Conservation (phyloP, 2,329 filamentous ascomycete genomes). For the Aureobasidium mangrovei region DNA sequence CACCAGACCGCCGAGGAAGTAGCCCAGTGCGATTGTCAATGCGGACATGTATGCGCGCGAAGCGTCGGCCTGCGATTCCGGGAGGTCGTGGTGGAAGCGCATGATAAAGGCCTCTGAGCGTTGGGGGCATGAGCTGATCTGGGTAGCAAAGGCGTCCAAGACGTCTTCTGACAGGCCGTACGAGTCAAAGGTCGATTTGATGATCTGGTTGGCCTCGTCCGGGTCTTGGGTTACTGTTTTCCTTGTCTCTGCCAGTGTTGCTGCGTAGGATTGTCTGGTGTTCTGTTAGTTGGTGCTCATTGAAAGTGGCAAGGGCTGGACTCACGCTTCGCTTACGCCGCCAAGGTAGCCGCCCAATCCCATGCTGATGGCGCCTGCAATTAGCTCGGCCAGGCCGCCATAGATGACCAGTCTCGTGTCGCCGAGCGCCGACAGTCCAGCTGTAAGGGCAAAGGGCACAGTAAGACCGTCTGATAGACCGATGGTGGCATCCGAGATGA, state of each 20-base stretch:
- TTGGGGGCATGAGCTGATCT: slow-evolving; percentile 2
- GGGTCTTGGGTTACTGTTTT: background rate
- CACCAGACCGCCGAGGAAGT: slow-evolving; percentile 61
- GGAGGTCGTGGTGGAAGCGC: slow-evolving; percentile 34
- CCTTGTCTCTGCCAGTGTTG: slow-evolving; percentile 4
- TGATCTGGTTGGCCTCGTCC: background rate
- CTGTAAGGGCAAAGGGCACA: slow-evolving; percentile 36
- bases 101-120: background rate
- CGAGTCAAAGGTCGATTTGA: slow-evolving; percentile 2
- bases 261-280: slow-evolving; percentile 9
- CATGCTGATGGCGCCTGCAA: slow-evolving; percentile 35
- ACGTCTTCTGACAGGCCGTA: slow-evolving; percentile 1
- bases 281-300: background rate
- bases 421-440: slow-evolving; percentile 33
- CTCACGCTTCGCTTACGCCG: slow-evolving; percentile 41
- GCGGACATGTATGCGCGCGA: slow-evolving; percentile 45
- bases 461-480: slow-evolving; percentile 36
- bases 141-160: background rate
- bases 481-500: slow-evolving; percentile 38
- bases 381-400: slow-evolving; percentile 34
- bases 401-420: slow-evolving; percentile 33
- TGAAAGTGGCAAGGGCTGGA: background rate
- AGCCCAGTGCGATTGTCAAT: slow-evolving; percentile 57
- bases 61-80: slow-evolving; percentile 34
- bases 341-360: slow-evolving; percentile 37